Conservation (phyloP, 495 filamentous ascomycete species). For the Daldinia caldariorum region DNA sequence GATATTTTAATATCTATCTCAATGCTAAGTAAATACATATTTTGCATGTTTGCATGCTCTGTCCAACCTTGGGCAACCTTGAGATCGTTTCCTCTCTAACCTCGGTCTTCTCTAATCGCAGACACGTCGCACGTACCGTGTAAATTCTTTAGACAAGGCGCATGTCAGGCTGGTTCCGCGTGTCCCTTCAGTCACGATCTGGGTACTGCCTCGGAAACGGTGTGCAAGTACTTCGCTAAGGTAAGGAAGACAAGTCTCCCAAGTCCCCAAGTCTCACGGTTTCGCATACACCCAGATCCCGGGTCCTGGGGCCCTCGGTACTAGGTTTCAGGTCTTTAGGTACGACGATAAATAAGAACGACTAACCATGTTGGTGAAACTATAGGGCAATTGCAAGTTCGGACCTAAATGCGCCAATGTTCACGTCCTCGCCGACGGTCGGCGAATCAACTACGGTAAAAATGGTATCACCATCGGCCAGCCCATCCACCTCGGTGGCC, state of each 20-base stretch:
- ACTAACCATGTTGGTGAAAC: constrained; percentile 49
- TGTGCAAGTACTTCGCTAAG: constrained; percentile 99
- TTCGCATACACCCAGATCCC: background rate
- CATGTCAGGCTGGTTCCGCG: constrained; percentile 93
- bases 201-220: constrained; percentile 78
- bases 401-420: constrained; percentile 96
- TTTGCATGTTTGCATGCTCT: background rate
- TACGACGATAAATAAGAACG: constrained; percentile 15
- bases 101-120: constrained; percentile 53
- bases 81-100: constrained; percentile 14
- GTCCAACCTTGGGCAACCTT: constrained; percentile 2
- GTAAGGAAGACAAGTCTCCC: constrained; percentile 59
- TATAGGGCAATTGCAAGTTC: constrained; percentile 98
- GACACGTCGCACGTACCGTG: constrained; percentile 98
- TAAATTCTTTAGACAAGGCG: constrained; percentile 97
- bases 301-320: no score
- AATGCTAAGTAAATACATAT: background rate
- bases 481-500: constrained; percentile 71
- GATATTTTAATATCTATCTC: background rate
- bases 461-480: constrained; percentile 62
- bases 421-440: constrained; percentile 93
- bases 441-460: constrained; percentile 79
- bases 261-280: background rate
- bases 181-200: constrained; percentile 96
- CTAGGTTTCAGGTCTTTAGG: background rate